Conservation (phyloP, 2,329 filamentous ascomycete species). For the Clonostachys rosea region DNA sequence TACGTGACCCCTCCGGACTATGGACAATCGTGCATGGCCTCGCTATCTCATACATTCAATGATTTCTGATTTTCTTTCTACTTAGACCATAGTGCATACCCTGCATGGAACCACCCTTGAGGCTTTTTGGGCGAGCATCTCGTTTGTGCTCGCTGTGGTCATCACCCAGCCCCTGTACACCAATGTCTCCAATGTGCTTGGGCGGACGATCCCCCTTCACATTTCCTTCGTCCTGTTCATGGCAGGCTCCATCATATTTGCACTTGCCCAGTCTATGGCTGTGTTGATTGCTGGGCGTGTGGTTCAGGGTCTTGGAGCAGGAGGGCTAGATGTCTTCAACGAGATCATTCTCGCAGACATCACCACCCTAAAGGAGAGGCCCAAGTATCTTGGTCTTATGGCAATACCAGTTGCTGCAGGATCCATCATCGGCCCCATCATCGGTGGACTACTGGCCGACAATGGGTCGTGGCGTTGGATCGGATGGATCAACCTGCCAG, state of each 20-base stretch:
- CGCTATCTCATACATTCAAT: background rate
- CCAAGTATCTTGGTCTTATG: conserved; percentile 13
- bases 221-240: conserved; percentile 21
- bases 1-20: conserved; percentile 1
- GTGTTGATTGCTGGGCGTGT: conserved; percentile 17
- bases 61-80: background rate
- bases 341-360: conserved; percentile 31
- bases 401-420: conserved; percentile 9
- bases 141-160: conserved; percentile 62
- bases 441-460: conserved; percentile 14
- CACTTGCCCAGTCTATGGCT: conserved; percentile 14
- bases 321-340: conserved; percentile 23
- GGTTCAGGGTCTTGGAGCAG: conserved; percentile 41
- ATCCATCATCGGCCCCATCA: conserved; percentile 10
- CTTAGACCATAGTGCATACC: conserved; percentile 35
- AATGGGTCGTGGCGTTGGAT: conserved; percentile 19
- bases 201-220: conserved; percentile 21
- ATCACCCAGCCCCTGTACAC: conserved; percentile 46
- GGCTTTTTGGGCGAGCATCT: conserved; percentile 68
- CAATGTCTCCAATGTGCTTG: conserved; percentile 23
- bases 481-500: conserved; percentile 21
- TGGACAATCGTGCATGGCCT: background rate
- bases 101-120: conserved; percentile 51
- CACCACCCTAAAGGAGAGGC: conserved; percentile 18
- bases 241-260: conserved; percentile 33